Base-by-base conservation (phyloP, 495 filamentous ascomycete species). In the Neurospora sp. region DNA sequence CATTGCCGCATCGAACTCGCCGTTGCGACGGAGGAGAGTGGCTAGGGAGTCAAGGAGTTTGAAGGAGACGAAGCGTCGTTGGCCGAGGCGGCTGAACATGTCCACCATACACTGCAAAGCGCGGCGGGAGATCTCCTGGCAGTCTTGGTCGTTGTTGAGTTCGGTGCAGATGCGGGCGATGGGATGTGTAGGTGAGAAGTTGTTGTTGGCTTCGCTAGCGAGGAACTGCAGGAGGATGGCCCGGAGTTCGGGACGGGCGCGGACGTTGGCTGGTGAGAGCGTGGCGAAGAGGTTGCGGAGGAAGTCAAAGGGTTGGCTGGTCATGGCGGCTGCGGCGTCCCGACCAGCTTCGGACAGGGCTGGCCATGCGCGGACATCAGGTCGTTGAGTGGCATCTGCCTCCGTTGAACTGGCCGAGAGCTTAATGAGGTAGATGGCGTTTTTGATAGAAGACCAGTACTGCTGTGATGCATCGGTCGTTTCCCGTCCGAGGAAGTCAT, bases 81-180 rank as follows among this genome's bases (percentile, higher is more conserved):
- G 74, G 39, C 76, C 75, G 31, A 79, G 72, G 3, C 76, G 76
- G 40, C 44, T 75, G 73, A 80, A 80, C 44, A 79, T 74, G 70
- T 80, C 78, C n/a, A 79, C 76, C 79, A 80, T 80, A 61, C 78
- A 79, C 40, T 80, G 79, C 35, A 80, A 72, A 35, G 75, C 75
- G 16, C 79, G 75, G 35, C 75, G 78, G 38, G 79, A 80, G 6
- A 80, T 71, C 48, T 80, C 79, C 69, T 80, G 79, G 61, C 78
- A 78, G 70, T 74, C 72, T 37, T 80, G 71, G 41, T 80, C 76
- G 8, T 73, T 53, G 20, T 73, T 76, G 27, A 80, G 69, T 42
- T 78, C 79, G 40, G 77, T 71, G 71, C 75, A 78, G 69, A 80
- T 80, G 8, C 74, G 40, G 0, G 79, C 74, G 66, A 80, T 78